These are phyloP conservation scores for Ganoderma meredithae DNA, from an alignment of 1,284 basidiomycete species.

Conservation along the genomic window DNA sequence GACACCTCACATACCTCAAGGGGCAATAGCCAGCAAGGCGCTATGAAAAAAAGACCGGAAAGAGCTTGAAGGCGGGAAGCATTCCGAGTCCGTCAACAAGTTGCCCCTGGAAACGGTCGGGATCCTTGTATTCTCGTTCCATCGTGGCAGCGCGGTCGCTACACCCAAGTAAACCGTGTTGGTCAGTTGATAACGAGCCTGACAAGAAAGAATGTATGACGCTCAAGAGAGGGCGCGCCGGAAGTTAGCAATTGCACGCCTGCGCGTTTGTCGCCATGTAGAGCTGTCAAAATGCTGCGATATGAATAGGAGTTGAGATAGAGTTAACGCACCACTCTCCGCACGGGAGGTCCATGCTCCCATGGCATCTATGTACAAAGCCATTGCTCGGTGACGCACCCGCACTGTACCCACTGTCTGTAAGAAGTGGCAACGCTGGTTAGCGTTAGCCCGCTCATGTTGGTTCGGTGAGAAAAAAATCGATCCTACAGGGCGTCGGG, in stretches of 20 bases:
- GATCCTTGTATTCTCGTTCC: conserved; percentile 1
- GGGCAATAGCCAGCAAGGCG: conserved; percentile 14
- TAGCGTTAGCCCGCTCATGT: conserved; percentile 4
- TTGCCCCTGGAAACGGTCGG: conserved; percentile 26
- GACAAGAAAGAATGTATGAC: conserved; percentile 1
- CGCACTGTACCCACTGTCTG: conserved; percentile 13
- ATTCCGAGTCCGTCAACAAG: not conserved
- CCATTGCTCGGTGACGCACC: conserved; percentile 14
- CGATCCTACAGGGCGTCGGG: not conserved
- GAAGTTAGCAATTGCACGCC: conserved; percentile 1
- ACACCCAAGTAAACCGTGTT: conserved; percentile 1
- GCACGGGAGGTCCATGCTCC: conserved; percentile 13
- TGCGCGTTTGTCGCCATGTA: conserved; percentile 3
- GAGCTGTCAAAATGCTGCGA: conserved; percentile 21
- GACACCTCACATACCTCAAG: conserved; percentile 20
- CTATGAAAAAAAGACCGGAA: not conserved
- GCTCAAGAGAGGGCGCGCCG: not conserved
- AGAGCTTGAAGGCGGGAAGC: conserved; percentile 2
- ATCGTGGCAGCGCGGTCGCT: not conserved
- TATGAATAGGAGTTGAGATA: not conserved
- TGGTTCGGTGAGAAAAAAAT: conserved; percentile 14
- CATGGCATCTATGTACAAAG: conserved; percentile 17
- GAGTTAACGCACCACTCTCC: not conserved
- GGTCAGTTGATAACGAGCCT: conserved; percentile 14
- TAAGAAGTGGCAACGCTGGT: conserved; percentile 4